Base-by-base conservation (phyloP, 805 yeast genomes). In the Yarrowia sp. region DNA sequence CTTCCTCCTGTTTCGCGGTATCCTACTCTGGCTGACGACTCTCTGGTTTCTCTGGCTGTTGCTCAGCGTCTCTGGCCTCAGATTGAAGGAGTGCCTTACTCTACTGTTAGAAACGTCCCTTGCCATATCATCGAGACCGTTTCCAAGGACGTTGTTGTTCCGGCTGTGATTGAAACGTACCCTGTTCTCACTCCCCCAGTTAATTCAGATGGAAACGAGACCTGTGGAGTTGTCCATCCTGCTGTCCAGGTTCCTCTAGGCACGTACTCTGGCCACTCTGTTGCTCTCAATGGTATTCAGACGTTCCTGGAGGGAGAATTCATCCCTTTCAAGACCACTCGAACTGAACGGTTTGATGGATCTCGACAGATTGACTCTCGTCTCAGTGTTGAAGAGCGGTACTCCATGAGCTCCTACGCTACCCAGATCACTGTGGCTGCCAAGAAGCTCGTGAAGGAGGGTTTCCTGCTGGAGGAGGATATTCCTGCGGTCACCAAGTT, bases 131-230 rank as follows among this genome's bases (percentile, higher is more conserved):
- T n/a, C 3, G 38, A 27, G 12, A 55, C 22, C 0, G 47, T 55
- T 6, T 18, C 27, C 12, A 36, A 55, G 29, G 22, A 39, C 38
- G 38, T 39, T 14, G 29, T 38, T 38, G 19, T 55, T 4, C 61
- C 61, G 4, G n/a, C 35, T 14, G 47, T 38, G 8, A n/a, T 21
- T 5, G 25, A 22, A 4, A 38, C 47, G 3, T 55, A 55, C 47
- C 61, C 61, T 29, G 61, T 55, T 4, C 29, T 55, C 10, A 55
- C 61, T 38, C 46, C 61, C 19, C 61, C 61, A 14, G 38, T 55
- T 22, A 31, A 55, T 14, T 38, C 47, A 8, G 61, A 55, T 10
- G 61, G 61, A 27, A 55, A 55, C 29, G 47, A 55, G 29, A 38
- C 46, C 3, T 25, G 36, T 55, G 61, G 61, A 25, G 47, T 55